Conservation (phyloP, 140 eudicot genomes). For the Stevia rebaudiana region DNA sequence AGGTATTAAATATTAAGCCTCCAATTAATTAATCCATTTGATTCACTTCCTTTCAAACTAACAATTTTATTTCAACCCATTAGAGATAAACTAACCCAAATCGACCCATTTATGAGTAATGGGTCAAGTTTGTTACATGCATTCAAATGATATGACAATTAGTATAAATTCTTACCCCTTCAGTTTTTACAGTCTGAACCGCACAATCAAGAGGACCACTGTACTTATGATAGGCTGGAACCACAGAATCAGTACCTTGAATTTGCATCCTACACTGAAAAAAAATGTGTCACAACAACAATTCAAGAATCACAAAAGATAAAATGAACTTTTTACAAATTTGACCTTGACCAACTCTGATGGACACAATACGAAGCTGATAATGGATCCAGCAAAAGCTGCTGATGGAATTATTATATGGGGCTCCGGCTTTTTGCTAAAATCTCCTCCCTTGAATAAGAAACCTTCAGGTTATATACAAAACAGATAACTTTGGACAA, state of each 20-base stretch:
- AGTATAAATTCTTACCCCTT: constrained; percentile 59
- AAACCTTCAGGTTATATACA: not conserved
- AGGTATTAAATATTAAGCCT: not conserved
- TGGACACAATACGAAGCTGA: constrained; percentile 85
- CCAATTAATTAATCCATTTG: not conserved
- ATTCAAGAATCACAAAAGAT: constrained; percentile 10
- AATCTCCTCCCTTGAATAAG: constrained; percentile 45
- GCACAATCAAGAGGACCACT: constrained; percentile 81
- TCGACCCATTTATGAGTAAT: not conserved
- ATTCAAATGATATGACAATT: not conserved
- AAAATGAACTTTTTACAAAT: not conserved
- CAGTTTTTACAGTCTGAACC: constrained; percentile 57
- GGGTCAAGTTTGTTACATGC: not conserved
- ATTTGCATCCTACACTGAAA: constrained; percentile 99
- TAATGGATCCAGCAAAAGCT: constrained; percentile 71
- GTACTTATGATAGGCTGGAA: constrained; percentile 51
- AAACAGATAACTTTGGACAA: constrained; percentile 4
- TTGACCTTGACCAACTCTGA: constrained; percentile 83
- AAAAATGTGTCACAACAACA: constrained; percentile 39
- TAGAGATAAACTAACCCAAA: not conserved
- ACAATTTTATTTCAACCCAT: not conserved
- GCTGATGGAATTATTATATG: constrained; percentile 68
- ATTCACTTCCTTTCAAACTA: not conserved
- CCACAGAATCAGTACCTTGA: constrained; percentile 71
- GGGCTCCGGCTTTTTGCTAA: constrained; percentile 51